Conservation (phyloP, 495 filamentous ascomycete species). For the Acidiella bohemica region DNA sequence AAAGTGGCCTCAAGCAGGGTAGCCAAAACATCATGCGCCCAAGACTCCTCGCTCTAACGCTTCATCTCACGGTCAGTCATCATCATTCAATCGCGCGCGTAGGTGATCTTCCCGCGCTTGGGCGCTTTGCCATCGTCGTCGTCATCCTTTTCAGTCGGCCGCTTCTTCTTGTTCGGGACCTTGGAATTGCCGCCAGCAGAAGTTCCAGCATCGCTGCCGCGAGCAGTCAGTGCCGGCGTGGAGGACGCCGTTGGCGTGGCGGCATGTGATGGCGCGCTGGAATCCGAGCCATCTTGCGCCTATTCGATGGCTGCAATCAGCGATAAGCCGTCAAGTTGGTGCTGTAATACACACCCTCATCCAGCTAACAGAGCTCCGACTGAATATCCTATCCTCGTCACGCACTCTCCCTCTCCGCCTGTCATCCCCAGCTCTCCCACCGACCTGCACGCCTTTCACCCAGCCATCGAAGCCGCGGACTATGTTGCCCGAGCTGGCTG, state of each 20-base stretch:
- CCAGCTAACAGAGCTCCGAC: constrained; percentile 27
- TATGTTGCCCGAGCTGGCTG: constrained; percentile 78
- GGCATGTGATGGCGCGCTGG: constrained; percentile 23
- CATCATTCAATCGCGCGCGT: constrained; percentile 24
- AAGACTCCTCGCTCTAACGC: constrained; percentile 7
- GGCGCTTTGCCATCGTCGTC: constrained; percentile 29
- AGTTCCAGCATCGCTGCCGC: constrained; percentile 24
- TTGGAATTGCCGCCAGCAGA: constrained; percentile 19
- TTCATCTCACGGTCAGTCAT: not conserved
- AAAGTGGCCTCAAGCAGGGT: too few relatives aligned
- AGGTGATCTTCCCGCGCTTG: constrained; percentile 32
- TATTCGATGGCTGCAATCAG: too few relatives aligned
- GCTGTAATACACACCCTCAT: constrained; percentile 23
- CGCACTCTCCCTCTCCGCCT: constrained; percentile 25
- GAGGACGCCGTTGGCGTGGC: constrained; percentile 28
- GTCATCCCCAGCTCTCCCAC: constrained; percentile 21
- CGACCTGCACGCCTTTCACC: constrained; percentile 58
- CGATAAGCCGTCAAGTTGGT: too few relatives aligned
- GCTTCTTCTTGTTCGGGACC: constrained; percentile 30
- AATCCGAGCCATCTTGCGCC: constrained; percentile 17
- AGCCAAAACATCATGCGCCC: too few relatives aligned
- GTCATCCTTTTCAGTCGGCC: constrained; percentile 24
- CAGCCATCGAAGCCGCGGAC: constrained; percentile 95
- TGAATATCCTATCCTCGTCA: constrained; percentile 33
- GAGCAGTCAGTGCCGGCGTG: constrained; percentile 20